phyloP scores from a whole-genome alignment of 176 grass and related monocot species.

The Oryza officinalis region DNA sequence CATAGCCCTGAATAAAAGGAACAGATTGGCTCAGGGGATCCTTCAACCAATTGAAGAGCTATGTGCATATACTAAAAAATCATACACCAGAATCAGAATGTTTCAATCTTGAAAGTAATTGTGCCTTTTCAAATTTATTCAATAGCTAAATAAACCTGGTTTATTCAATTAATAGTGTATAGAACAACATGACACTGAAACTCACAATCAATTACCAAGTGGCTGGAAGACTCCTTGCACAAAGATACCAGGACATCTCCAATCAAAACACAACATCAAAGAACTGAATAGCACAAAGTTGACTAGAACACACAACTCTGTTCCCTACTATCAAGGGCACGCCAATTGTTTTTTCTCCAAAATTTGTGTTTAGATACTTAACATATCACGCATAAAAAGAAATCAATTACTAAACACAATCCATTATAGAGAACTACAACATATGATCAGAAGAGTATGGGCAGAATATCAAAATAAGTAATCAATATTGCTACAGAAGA shows the following conservation, averaged over 20 bases:
- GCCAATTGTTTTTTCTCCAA: not conserved
- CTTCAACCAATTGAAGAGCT: constrained; percentile 15
- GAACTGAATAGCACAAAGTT: constrained; percentile 23
- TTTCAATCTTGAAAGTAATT: constrained; percentile 1
- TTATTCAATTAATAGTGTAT: not conserved
- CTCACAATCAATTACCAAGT: constrained; percentile 13
- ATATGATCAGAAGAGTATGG: constrained; percentile 34
- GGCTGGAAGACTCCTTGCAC: not conserved
- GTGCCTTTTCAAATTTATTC: not conserved
- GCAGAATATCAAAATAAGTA: constrained; percentile 34
- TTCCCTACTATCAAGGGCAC: constrained; percentile 26
- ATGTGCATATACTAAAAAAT: constrained; percentile 7
- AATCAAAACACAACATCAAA: not conserved
- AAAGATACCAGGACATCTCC: constrained; percentile 21
- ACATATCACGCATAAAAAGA: constrained; percentile 7
- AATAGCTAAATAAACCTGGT: not conserved
- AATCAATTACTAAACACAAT: not conserved
- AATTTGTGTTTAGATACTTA: constrained; percentile 15
- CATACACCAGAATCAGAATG: not conserved
- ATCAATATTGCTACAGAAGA: constrained; percentile 27
- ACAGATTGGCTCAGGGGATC: not conserved
- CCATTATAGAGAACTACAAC: constrained; percentile 19
- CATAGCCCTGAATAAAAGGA: constrained; percentile 77
- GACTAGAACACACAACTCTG: constrained; percentile 11
- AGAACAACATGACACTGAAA: constrained; percentile 14